These are phyloP conservation scores for Kwoniella shandongensis DNA, from an alignment of 768 basidiomycete species.

Conservation along the genomic window DNA sequence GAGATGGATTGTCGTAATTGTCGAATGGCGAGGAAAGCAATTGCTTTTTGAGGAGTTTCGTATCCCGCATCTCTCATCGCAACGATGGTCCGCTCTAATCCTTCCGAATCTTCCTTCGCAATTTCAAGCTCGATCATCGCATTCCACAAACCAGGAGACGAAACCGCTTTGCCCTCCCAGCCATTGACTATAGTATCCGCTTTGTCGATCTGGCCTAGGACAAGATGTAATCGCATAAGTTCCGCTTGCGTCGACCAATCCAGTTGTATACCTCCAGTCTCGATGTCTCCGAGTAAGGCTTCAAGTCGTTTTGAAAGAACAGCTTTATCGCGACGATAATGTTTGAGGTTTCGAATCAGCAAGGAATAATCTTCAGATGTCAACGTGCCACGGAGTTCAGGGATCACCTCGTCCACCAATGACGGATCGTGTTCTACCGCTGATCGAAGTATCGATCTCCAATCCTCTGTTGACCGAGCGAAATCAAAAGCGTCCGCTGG, in stretches of 20 bases:
- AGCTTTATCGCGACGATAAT: neutral
- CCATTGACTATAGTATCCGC: constrained; percentile 14
- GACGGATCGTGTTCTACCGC: neutral
- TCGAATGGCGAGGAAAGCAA: constrained; percentile 9
- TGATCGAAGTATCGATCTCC: constrained; percentile 8
- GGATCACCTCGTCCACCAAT: neutral
- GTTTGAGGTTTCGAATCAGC: neutral
- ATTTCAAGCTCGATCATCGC: constrained; percentile 26
- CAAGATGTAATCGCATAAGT: constrained; percentile 22
- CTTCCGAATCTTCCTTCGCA: constrained; percentile 5
- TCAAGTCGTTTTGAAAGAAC: neutral
- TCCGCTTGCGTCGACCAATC: constrained; percentile 12
- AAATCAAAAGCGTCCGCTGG: constrained; percentile 11
- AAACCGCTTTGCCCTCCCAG: neutral
- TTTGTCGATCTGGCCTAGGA: constrained; percentile 20
- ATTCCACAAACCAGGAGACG: constrained; percentile 21
- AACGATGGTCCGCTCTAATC: constrained; percentile 12
- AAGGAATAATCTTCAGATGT: constrained; percentile 1
- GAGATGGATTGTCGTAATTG: constrained; percentile 2
- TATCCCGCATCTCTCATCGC: constrained; percentile 24
- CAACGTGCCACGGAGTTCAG: neutral
- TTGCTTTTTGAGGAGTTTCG: constrained; percentile 14
- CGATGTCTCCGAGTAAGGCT: neutral
- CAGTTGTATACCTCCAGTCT: neutral
- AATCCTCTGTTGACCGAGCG: constrained; percentile 4